Evolutionary conservation across 2,329 filamentous ascomycete species (phyloP), one percentile per base, ranked within the genome.

Genomic region (Trichophaea hybrida): DNA sequence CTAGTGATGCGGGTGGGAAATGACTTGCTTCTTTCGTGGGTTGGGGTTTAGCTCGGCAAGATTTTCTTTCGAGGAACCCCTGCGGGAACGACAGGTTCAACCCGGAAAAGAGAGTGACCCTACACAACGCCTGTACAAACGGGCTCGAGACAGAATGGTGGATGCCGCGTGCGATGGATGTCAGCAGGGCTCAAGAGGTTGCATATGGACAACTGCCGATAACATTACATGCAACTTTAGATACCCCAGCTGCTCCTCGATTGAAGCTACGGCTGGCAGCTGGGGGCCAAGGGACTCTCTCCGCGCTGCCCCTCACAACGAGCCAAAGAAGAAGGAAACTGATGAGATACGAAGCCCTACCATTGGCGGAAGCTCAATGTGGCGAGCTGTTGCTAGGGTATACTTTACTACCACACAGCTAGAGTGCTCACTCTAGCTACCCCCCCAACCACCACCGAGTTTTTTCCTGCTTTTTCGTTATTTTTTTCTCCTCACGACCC

Each of bases 311-410:
- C 50, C 50, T 53, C 50, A 43, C 10, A 43, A 43, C 10, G n/a
- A 43, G 38, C 10, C 10, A 15, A 43, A 43, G 38, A 15, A 43
- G n/a, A 43, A 10, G n/a, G 38, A 43, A 15, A 43, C n/a, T 10
- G 38, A 15, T 15, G 6, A 53, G 50, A 12, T 34, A 37, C 50
- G 34, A 5, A 8, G 32, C 33, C 13, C 6, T 53, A n/a, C 4
- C 13, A 53, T 53, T 53, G 50, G 50, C 50, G 50, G 50, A 53
- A 53, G 50, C 50, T 53, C 34, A n/a, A 51, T 43, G 44, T 49
- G 44, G 17, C 44, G 44, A 49, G 44, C 44, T 49, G 44, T 49
- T 49, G 44, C 44, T 49, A 8, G 44, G 44, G 44, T 43, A 15
- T 10, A 15, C 10, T 10, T 43, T 10, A 15, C 10, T 43, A 43